These are phyloP conservation scores for Erysimum cheiri DNA, from an alignment of 441 rosid species.

Conservation along the genomic window DNA sequence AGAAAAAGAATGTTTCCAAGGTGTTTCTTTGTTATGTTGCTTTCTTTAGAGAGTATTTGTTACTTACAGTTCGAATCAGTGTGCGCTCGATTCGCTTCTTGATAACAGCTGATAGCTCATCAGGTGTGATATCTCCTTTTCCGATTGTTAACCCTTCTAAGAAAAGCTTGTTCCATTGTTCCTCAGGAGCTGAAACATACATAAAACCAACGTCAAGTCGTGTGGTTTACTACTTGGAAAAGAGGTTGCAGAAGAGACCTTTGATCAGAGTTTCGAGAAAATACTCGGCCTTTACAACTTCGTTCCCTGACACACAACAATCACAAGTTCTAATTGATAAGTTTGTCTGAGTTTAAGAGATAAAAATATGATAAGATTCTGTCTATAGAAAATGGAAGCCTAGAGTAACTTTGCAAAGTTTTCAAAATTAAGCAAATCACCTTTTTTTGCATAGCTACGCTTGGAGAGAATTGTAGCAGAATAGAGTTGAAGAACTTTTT, in stretches of 20 bases:
- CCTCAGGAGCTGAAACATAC: slow-evolving; percentile 75
- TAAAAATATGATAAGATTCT: not conserved
- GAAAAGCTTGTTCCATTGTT: slow-evolving; percentile 81
- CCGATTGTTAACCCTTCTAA: slow-evolving; percentile 70
- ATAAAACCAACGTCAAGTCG: too few relatives aligned
- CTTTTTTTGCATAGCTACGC: slow-evolving; percentile 94
- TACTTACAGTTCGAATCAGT: slow-evolving; percentile 76
- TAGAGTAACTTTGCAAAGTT: not conserved
- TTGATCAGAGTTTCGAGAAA: slow-evolving; percentile 80
- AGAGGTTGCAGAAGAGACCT: slow-evolving; percentile 48
- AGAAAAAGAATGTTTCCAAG: not conserved
- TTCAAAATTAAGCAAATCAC: slow-evolving; percentile 42
- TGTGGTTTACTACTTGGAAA: slow-evolving; percentile 8
- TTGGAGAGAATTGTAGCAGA: slow-evolving; percentile 80
- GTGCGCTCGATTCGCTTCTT: slow-evolving; percentile 82
- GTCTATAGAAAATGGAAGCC: slow-evolving; percentile 18
- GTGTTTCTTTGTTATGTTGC: not conserved
- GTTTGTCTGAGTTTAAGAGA: not conserved
- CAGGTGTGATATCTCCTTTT: slow-evolving; percentile 69
- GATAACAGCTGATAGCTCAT: slow-evolving; percentile 69
- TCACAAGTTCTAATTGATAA: not conserved
- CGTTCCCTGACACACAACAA: slow-evolving; percentile 62
- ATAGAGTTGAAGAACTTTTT: slow-evolving; percentile 87
- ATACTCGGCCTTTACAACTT: slow-evolving; percentile 74
- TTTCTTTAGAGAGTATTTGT: slow-evolving; percentile 7